These are phyloP conservation scores for Ailanthus altissimus DNA, from an alignment of 345 rosid genomes.

Conservation along the genomic window DNA sequence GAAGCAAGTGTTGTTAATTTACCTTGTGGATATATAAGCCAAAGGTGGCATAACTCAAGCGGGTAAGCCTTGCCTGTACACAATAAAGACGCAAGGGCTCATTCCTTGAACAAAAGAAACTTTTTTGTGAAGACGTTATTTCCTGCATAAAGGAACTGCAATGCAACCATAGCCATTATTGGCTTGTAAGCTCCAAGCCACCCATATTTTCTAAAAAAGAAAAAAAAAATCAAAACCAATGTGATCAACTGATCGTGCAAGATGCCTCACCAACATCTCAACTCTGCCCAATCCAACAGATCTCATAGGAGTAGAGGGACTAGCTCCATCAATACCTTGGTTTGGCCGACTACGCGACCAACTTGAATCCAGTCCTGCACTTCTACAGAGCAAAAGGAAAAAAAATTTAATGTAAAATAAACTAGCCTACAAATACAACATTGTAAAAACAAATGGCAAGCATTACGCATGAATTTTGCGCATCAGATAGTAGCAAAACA, in stretches of 20 bases:
- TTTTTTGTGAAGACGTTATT: slow-evolving; percentile 33
- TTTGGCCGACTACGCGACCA: slow-evolving; percentile 77
- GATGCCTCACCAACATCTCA: slow-evolving; percentile 99
- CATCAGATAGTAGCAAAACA: neutral
- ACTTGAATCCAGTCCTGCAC: slow-evolving; percentile 72
- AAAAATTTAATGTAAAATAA: neutral
- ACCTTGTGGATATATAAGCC: slow-evolving; percentile 37
- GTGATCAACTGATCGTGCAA: slow-evolving; percentile 57
- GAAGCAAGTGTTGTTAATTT: too few species aligned
- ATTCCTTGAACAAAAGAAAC: slow-evolving; percentile 36
- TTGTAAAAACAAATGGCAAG: neutral
- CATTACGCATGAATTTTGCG: neutral
- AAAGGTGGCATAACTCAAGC: slow-evolving; percentile 38
- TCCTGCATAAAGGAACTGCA: slow-evolving; percentile 37
- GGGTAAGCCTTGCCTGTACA: slow-evolving; percentile 39
- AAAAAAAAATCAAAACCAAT: neutral
- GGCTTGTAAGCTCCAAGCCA: slow-evolving; percentile 21
- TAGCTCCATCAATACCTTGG: slow-evolving; percentile 82
- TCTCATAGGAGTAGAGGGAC: slow-evolving; percentile 81
- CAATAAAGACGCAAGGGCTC: slow-evolving; percentile 33
- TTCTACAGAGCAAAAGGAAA: slow-evolving; percentile 47
- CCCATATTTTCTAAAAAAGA: slow-evolving; percentile 24
- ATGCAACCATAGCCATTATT: slow-evolving; percentile 33
- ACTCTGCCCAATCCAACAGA: slow-evolving; percentile 85
- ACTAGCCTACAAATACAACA: neutral